Conservation (phyloP, 495 filamentous ascomycete species). For the Apodospora peruviana region DNA sequence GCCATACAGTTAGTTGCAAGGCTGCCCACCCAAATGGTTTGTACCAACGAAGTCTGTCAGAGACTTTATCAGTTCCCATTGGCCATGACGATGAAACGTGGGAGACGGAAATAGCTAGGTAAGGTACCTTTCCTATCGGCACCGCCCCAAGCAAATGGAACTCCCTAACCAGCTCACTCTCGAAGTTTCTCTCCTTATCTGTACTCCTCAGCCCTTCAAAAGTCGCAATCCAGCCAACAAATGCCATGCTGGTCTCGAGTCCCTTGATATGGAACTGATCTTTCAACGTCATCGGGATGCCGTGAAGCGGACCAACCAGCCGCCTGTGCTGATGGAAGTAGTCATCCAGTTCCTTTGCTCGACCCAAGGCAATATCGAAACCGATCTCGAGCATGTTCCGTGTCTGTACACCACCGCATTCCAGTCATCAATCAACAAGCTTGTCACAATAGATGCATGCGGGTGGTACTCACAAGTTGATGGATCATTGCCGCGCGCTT, state of each 20-base stretch:
- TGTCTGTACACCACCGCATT: neutral
- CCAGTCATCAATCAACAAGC: too few species aligned
- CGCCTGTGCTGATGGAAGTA: slow-evolving; percentile 40
- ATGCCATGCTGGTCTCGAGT: slow-evolving; percentile 36
- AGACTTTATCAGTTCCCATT: neutral
- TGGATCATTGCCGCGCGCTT: slow-evolving; percentile 55
- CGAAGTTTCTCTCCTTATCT: slow-evolving; percentile 35
- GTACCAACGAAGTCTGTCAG: slow-evolving; percentile 8
- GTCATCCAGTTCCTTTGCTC: slow-evolving; percentile 54
- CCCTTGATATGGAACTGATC: slow-evolving; percentile 61
- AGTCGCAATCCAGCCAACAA: slow-evolving; percentile 29
- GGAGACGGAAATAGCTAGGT: slow-evolving; percentile 26
- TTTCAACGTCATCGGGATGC: slow-evolving; percentile 61
- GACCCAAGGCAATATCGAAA: slow-evolving; percentile 52
- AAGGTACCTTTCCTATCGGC: slow-evolving; percentile 54
- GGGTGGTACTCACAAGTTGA: slow-evolving; percentile 44
- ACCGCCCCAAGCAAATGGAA: slow-evolving; percentile 45
- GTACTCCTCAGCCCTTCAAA: slow-evolving; percentile 53
- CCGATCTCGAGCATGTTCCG: slow-evolving; percentile 64
- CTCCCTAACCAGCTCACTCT: slow-evolving; percentile 40
- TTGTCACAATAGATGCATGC: too few species aligned
- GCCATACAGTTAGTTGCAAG: too few species aligned
- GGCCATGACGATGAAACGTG: slow-evolving; percentile 43
- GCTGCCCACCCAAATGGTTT: slow-evolving; percentile 8
- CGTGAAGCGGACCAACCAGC: slow-evolving; percentile 58